Conservation (phyloP, 1,139 yeast species). For the Geotrichum candidum region DNA sequence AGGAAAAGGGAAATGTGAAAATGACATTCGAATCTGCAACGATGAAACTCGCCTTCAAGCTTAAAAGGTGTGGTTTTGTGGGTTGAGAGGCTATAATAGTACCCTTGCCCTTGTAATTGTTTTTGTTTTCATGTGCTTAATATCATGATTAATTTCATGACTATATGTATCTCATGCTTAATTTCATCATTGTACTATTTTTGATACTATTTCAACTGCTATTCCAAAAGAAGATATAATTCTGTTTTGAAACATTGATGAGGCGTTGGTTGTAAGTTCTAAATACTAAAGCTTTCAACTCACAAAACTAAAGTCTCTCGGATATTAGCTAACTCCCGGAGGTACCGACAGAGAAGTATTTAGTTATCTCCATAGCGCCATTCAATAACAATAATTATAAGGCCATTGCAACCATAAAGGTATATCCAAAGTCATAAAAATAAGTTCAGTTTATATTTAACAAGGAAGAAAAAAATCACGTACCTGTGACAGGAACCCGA, state of each 20-base stretch:
- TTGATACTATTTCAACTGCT: neutral
- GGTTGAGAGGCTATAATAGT: neutral
- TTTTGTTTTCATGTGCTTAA: neutral
- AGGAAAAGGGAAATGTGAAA: neutral
- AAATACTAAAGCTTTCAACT: neutral
- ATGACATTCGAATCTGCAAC: neutral
- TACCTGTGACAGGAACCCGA: too few species aligned
- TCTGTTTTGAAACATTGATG: neutral
- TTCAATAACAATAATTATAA: too few species aligned
- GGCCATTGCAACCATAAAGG: too few species aligned
- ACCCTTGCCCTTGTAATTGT: slow-evolving; percentile 2
- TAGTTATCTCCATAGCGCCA: too few species aligned
- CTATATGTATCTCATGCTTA: neutral
- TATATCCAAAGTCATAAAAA: too few species aligned
- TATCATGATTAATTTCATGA: neutral
- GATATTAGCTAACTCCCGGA: too few species aligned
- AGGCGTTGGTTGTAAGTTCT: neutral
- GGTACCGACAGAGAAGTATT: too few species aligned
- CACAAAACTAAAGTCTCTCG: too few species aligned
- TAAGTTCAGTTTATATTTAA: too few species aligned
- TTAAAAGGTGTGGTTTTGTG: neutral
- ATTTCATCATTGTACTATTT: neutral
- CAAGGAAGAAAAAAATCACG: too few species aligned
- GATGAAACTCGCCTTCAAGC: neutral
- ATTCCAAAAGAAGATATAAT: too few species aligned